Conservation (phyloP, 2,329 filamentous ascomycete species). For the Paecilomyces sp. region DNA sequence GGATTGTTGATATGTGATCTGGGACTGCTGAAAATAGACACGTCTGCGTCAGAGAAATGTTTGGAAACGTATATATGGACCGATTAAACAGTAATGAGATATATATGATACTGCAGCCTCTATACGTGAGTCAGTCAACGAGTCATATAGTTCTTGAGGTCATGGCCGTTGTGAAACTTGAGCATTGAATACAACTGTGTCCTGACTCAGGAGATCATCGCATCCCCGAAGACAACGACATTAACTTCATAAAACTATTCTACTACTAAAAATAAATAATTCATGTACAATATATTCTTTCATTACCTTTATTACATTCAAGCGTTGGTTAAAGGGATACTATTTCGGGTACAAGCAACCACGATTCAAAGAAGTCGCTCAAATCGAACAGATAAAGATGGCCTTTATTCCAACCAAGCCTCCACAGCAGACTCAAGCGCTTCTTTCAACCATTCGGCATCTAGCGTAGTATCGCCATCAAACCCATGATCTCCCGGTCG, state of each 20-base stretch:
- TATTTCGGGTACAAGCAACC: neutral
- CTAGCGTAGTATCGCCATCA: slow-evolving; percentile 15
- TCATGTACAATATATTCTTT: neutral
- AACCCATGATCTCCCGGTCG: slow-evolving; percentile 32
- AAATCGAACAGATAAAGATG: neutral
- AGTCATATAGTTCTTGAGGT: neutral
- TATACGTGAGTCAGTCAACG: neutral
- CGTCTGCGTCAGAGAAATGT: neutral
- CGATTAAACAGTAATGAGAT: neutral
- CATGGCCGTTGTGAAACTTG: neutral
- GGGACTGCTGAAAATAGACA: neutral
- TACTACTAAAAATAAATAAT: neutral
- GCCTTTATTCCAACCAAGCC: slow-evolving; percentile 17
- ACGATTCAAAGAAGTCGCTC: neutral
- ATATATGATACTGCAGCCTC: neutral
- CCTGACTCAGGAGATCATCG: neutral
- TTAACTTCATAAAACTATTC: neutral
- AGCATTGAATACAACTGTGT: neutral
- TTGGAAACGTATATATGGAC: neutral
- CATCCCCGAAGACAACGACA: neutral
- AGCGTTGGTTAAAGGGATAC: neutral
- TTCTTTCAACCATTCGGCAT: slow-evolving; percentile 23
- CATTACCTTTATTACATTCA: neutral
- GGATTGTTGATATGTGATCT: neutral
- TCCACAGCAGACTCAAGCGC: slow-evolving; percentile 15